Conservation (phyloP, 345 rosid genomes). For the Camelina neglecta region DNA sequence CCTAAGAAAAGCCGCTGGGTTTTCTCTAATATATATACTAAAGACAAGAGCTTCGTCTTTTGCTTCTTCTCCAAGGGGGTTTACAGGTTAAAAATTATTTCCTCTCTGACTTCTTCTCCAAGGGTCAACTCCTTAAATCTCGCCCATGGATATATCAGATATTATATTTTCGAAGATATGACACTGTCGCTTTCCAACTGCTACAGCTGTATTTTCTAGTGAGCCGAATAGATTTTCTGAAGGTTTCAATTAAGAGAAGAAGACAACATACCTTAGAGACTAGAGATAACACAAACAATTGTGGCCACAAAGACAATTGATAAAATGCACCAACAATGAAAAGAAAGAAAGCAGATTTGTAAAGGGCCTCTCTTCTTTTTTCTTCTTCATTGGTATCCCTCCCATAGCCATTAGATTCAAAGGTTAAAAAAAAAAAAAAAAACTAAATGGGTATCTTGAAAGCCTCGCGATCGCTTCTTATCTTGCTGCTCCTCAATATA, state of each 20-base stretch:
- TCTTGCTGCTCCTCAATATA: conserved; percentile 45
- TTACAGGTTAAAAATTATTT: background rate
- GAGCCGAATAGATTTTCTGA: background rate
- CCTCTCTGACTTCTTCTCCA: background rate
- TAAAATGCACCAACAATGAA: conserved; percentile 17
- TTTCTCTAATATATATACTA: background rate
- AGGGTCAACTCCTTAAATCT: conserved; percentile 1
- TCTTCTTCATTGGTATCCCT: background rate
- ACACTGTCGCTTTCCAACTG: conserved; percentile 1
- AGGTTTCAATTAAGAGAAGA: conserved; percentile 11
- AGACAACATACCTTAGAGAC: conserved; percentile 7
- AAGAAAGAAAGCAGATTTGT: background rate
- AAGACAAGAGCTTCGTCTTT: background rate
- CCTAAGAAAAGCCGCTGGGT: background rate
- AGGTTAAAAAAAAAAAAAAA: too few species aligned
- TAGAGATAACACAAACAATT: conserved; percentile 33
- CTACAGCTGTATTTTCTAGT: background rate
- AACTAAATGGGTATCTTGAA: conserved; percentile 32
- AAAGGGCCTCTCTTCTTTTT: conserved; percentile 12
- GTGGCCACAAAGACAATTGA: conserved; percentile 30
- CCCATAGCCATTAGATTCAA: conserved; percentile 15
- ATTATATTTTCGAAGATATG: background rate
- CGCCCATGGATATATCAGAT: background rate
- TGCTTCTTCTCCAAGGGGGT: conserved; percentile 33
- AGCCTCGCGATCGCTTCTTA: conserved; percentile 15